These are phyloP conservation scores for Phytopythium aichiense DNA, from an alignment of 352 stramenopile species.

Conservation along the genomic window DNA sequence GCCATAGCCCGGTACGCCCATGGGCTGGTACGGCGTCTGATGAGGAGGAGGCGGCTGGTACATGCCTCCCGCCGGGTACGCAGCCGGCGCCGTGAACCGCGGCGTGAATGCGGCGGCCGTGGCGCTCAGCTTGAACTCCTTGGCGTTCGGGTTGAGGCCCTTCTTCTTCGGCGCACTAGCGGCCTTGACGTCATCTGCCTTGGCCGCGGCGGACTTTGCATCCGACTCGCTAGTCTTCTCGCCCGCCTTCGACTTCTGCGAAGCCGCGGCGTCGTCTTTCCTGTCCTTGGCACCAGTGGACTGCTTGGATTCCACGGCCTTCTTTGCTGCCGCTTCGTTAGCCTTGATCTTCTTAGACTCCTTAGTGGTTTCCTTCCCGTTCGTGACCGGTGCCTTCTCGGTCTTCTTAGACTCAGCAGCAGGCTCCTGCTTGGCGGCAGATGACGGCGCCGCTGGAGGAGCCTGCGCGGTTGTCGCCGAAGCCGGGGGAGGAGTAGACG, in stretches of 20 bases:
- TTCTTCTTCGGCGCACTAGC: slow-evolving; percentile 46
- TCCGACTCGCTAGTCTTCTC: slow-evolving; percentile 1
- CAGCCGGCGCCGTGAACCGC: slow-evolving; percentile 31
- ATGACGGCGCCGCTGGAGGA: slow-evolving; percentile 6
- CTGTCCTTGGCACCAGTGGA: neutral
- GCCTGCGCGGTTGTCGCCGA: neutral
- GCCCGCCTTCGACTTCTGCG: slow-evolving; percentile 5
- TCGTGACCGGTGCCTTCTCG: slow-evolving; percentile 1
- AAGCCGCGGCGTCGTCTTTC: neutral
- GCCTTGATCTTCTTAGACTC: slow-evolving; percentile 18
- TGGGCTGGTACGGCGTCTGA: slow-evolving; percentile 31
- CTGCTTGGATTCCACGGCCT: neutral
- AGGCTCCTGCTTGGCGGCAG: neutral
- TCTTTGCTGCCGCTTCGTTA: slow-evolving; percentile 11
- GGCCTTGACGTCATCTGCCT: slow-evolving; percentile 15
- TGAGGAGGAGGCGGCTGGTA: slow-evolving; percentile 28
- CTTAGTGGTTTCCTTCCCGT: slow-evolving; percentile 19
- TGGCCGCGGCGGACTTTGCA: slow-evolving; percentile 5
- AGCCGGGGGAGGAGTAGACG: slow-evolving; percentile 3
- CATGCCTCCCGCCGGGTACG: slow-evolving; percentile 39
- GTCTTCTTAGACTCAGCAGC: slow-evolving; percentile 19
- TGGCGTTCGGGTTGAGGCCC: slow-evolving; percentile 76
- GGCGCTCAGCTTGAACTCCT: slow-evolving; percentile 85
- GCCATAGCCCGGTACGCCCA: slow-evolving; percentile 36
- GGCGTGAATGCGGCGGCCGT: slow-evolving; percentile 65